Conservation (phyloP, 1,139 yeast species). For the Yamadazyma conglobata region DNA sequence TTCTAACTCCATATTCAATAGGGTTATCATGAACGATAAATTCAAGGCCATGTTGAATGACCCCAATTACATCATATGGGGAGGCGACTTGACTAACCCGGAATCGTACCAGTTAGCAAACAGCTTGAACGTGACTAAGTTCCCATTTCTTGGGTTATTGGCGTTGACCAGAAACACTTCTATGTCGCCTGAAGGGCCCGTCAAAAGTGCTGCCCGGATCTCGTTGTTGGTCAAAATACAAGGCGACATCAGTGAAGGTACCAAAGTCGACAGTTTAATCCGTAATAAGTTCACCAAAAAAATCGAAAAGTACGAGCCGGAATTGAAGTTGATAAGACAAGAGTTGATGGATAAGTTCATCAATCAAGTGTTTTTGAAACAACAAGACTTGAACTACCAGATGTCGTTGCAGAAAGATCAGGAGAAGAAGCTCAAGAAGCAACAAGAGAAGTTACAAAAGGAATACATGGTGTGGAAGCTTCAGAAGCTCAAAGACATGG, state of each 20-base stretch:
- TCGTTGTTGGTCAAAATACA: conserved; percentile 65
- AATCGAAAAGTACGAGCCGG: conserved; percentile 58
- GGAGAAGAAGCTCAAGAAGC: conserved; percentile 27
- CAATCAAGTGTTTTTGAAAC: conserved; percentile 59
- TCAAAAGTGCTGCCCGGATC: conserved; percentile 50
- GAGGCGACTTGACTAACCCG: conserved; percentile 75
- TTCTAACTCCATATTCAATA: conserved; percentile 50
- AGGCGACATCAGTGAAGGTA: conserved; percentile 47
- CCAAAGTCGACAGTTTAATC: conserved; percentile 21
- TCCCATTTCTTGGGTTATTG: conserved; percentile 75
- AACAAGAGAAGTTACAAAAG: conserved; percentile 21
- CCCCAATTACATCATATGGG: conserved; percentile 70
- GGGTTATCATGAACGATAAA: conserved; percentile 50
- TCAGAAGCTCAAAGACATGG: conserved; percentile 41
- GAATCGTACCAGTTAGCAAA: conserved; percentile 86
- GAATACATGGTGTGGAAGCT: conserved; percentile 43
- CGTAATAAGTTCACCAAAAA: conserved; percentile 39
- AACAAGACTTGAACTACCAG: conserved; percentile 79
- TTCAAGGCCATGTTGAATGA: conserved; percentile 53
- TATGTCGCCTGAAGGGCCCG: conserved; percentile 60
- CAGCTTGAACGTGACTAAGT: conserved; percentile 65
- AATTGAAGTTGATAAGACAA: conserved; percentile 52
- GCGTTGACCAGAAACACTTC: conserved; percentile 53
- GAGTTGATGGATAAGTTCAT: conserved; percentile 61
- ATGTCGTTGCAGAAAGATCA: conserved; percentile 61